These are phyloP conservation scores for Pyricularia sp. DNA, from an alignment of 2,329 filamentous ascomycete genomes.

Conservation along the genomic window DNA sequence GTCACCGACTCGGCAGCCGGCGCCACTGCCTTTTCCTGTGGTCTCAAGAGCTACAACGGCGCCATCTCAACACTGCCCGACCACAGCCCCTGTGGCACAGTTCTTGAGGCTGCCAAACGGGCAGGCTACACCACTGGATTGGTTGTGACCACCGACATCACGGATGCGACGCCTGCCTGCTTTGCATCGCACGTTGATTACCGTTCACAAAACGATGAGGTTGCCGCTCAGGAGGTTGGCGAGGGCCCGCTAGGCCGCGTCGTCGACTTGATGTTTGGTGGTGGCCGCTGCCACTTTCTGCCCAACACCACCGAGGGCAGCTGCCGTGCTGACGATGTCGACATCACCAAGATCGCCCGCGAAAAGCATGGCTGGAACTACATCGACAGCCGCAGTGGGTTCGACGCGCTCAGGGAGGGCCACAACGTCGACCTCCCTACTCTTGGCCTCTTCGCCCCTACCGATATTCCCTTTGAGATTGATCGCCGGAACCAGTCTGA, in stretches of 20 bases:
- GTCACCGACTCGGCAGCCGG: slow-evolving; percentile 96
- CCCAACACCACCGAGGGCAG: slow-evolving; percentile 70
- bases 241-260: slow-evolving; percentile 74
- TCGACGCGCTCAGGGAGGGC: slow-evolving; percentile 60
- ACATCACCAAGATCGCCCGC: slow-evolving; percentile 61
- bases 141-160: slow-evolving; percentile 88
- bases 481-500: slow-evolving; percentile 71
- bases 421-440: slow-evolving; percentile 62
- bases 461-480: slow-evolving; percentile 85
- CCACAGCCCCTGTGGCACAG: slow-evolving; percentile 77
- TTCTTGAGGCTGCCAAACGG: slow-evolving; percentile 82
- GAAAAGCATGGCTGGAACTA: slow-evolving; percentile 71
- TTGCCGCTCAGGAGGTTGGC: slow-evolving; percentile 85
- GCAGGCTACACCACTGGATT: slow-evolving; percentile 86
- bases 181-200: slow-evolving; percentile 81
- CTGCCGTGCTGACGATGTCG: slow-evolving; percentile 66
- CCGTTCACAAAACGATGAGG: slow-evolving; percentile 72
- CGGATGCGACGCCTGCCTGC: slow-evolving; percentile 90
- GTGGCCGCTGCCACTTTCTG: slow-evolving; percentile 85
- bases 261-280: slow-evolving; percentile 86
- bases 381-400: slow-evolving; percentile 55
- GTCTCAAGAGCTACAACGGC: slow-evolving; percentile 87
- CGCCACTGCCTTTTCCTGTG: slow-evolving; percentile 91
- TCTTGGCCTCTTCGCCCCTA: slow-evolving; percentile 70
- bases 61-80: slow-evolving; percentile 85